Evolutionary conservation across 805 yeast genomes (phyloP), one percentile per base, ranked within the genome.

Genomic region (Teunomyces pallodes): DNA sequence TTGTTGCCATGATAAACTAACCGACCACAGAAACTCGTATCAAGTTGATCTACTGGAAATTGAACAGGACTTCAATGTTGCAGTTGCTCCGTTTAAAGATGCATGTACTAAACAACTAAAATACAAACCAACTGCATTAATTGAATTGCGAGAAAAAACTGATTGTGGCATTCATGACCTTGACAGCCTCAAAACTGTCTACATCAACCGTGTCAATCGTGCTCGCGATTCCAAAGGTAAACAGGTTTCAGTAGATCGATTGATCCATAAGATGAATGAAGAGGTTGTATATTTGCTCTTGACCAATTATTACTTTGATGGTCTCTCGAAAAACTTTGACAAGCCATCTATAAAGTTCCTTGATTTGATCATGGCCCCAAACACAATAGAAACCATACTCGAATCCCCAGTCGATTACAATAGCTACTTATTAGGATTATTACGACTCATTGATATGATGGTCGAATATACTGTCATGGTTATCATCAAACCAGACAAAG

Each of bases 391-490:
- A 9, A 39, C 42, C 31, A 14, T 54, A 4, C 43, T 51, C 36
- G 52, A 50, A 17, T 46, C 45, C 9, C 45, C 46, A 24, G 30
- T 59, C 5, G 60, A 60, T 45, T 62, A 60, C 51, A 52, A 52
- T 16, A 51, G 52, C 47, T 65, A 63, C 49, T 48, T 61, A 20
- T 40, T 61, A 28, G 55, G 60, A 8, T 47, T 62, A 35, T 54
- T 66, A 48, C 50, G 54, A 17, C 45, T 59, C 17, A 53, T 56
- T 10, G 69, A 64, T 9, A 38, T 45, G 9, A 53, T 64, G 13
- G 64, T 60, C 12, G 66, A 61, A 24, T 65, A 59, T 36, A 58
- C 68, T 27, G 57, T 61, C 20, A 57, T 53, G 39, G 42, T 57
- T 6, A 57, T 62, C 31, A 64, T 65, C 32, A 53, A 51, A 35